phyloP scores from a whole-genome alignment of 768 basidiomycete genomes.

The Thelephora aurantiotincta region DNA sequence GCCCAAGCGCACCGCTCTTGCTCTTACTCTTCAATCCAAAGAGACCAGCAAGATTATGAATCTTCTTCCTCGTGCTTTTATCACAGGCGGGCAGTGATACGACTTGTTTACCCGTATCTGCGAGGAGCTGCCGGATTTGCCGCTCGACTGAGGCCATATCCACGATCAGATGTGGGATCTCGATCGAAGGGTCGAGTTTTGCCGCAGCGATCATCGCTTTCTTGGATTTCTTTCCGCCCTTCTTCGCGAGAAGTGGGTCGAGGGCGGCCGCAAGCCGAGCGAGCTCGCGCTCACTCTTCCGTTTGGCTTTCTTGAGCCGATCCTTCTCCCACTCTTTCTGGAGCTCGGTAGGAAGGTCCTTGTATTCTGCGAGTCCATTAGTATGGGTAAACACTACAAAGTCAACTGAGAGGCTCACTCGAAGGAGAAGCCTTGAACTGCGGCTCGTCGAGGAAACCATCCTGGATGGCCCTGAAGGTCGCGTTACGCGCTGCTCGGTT shows the following conservation, averaged over 20 bases:
- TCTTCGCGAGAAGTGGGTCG: slow-evolving; percentile 49
- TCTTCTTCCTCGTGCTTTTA: slow-evolving; percentile 51
- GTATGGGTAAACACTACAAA: not conserved
- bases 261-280: slow-evolving; percentile 41
- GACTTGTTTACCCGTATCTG: slow-evolving; percentile 30
- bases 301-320: slow-evolving; percentile 68
- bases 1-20: slow-evolving; percentile 46
- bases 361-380: slow-evolving; percentile 26
- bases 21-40: slow-evolving; percentile 73
- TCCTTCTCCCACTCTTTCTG: slow-evolving; percentile 68
- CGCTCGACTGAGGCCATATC: slow-evolving; percentile 55
- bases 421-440: slow-evolving; percentile 23
- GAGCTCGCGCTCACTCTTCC: slow-evolving; percentile 46
- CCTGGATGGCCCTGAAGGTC: slow-evolving; percentile 42
- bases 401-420: slow-evolving; percentile 26
- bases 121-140: slow-evolving; percentile 59
- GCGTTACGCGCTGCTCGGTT: slow-evolving; percentile 38
- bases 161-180: slow-evolving; percentile 33
- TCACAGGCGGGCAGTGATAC: slow-evolving; percentile 72
- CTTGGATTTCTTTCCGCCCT: slow-evolving; percentile 52
- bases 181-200: slow-evolving; percentile 30
- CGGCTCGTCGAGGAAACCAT: slow-evolving; percentile 32
- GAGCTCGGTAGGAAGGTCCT: slow-evolving; percentile 41
- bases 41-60: slow-evolving; percentile 70
- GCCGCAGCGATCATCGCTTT: slow-evolving; percentile 54